phyloP scores from a whole-genome alignment of 1,139 yeast genomes.

The Saccharomyces uvarum region DNA sequence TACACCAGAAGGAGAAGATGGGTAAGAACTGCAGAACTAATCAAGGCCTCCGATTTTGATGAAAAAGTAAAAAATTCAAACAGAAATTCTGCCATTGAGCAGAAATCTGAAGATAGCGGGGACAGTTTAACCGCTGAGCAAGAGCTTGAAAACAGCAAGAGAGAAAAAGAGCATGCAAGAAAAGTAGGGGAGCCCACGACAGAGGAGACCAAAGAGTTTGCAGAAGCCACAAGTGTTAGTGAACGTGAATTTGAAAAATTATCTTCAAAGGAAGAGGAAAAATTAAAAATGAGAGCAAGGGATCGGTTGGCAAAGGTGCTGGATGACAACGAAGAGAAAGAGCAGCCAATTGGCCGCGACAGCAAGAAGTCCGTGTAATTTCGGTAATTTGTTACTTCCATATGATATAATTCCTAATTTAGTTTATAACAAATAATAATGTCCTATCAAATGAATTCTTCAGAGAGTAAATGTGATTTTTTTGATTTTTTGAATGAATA shows the following conservation, averaged over 20 bases:
- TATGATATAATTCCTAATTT: not conserved
- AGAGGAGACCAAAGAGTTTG: slow-evolving; percentile 53
- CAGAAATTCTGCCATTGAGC: not conserved
- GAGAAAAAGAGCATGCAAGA: not conserved
- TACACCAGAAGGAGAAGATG: slow-evolving; percentile 93
- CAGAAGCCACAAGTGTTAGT: not conserved
- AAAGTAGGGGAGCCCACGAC: slow-evolving; percentile 32
- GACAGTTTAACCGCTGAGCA: not conserved
- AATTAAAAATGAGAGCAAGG: not conserved
- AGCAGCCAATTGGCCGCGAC: not conserved
- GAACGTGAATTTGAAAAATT: not conserved
- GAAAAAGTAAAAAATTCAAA: not conserved
- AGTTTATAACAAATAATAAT: not conserved
- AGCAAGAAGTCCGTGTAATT: not conserved
- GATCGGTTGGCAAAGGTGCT: not conserved
- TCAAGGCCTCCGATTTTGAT: slow-evolving; percentile 28
- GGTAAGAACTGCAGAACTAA: slow-evolving; percentile 89
- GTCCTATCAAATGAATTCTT: not conserved
- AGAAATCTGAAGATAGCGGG: not conserved
- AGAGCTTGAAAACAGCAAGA: not conserved
- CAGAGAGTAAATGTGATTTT: not conserved
- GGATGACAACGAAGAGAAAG: not conserved
- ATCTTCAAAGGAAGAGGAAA: not conserved
- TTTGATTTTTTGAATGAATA: not conserved
- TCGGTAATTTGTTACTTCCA: not conserved